Evolutionary conservation across 345 rosid genomes (phyloP).

Genomic region (Brassica carinata): DNA sequence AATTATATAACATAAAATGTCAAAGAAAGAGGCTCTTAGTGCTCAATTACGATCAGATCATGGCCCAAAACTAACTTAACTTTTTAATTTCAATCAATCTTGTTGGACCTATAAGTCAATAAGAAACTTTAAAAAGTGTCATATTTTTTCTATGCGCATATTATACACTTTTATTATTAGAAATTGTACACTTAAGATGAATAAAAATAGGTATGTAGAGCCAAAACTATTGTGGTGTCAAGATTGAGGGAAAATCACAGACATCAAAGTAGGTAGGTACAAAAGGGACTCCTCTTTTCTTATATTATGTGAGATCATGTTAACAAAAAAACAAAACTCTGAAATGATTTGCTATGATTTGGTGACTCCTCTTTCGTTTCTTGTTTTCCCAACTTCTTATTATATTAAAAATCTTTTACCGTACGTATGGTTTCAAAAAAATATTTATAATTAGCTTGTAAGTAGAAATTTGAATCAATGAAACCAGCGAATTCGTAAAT

Average conservation of each 20-base stretch:
- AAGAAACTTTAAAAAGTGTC: slow-evolving; percentile 21
- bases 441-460: neutral
- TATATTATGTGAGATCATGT: slow-evolving; percentile 5
- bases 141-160: slow-evolving; percentile 5
- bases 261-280: slow-evolving; percentile 23
- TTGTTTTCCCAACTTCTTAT: neutral
- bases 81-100: slow-evolving; percentile 17
- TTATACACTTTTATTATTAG: neutral
- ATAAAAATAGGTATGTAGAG: slow-evolving; percentile 11
- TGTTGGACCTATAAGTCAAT: slow-evolving; percentile 36
- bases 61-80: slow-evolving; percentile 17
- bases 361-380: slow-evolving; percentile 13
- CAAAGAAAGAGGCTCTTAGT: slow-evolving; percentile 45
- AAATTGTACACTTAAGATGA: neutral
- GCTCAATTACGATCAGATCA: slow-evolving; percentile 30
- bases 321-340: neutral
- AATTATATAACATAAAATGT: too few relatives aligned
- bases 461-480: neutral
- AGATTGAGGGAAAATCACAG: slow-evolving; percentile 12
- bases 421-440: neutral
- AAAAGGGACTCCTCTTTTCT: slow-evolving; percentile 27
- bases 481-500: neutral
- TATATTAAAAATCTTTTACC: neutral
- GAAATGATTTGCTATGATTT: slow-evolving; percentile 13
- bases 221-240: slow-evolving; percentile 12